Evolutionary conservation across 805 yeast genomes (phyloP), one percentile per base, ranked within the genome.

Genomic region (Nakazawaea ambrosiae): DNA sequence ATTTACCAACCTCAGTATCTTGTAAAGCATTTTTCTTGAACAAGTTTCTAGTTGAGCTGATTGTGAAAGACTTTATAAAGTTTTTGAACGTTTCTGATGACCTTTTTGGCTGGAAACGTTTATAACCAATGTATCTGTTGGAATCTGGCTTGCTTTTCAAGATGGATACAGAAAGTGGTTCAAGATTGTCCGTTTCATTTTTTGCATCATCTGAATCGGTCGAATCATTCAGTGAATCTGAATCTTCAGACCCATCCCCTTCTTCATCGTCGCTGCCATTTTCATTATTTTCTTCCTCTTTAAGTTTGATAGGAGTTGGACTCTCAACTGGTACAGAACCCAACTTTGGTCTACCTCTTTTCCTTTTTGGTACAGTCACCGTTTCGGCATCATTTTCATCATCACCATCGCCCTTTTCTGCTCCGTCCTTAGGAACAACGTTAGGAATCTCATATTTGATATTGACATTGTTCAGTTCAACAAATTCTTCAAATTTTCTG

Each of bases 401-500:
- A 39, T 50, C 45, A 8, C 49, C 44, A 12, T 47, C 38, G 17
- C 39, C 42, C 10, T 19, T 31, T 37, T 52, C 49, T 37, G 5
- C 17, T 16, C 5, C 20, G 19, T 30, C 26, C 10, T 18, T 15
- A 11, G 19, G 11, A 3, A 40, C 31, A 16, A 36, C 36, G 20
- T 27, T 19, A 14, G 40, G 40, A 17, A 37, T 19, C 7, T 31
- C 33, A 15, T 37, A 37, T 9, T 25, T 8, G 8, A 35, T 10
- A 3, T 34, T 24, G 20, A 31, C 14, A 6, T 24, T 34, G 8
- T 31, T 25, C 16, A 31, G 31, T 19, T 42, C 40, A 27, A 37
- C 50, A 48, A 37, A 53, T 40, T 48, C 55, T 40, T 26, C 53
- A 48, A 68, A 60, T 43, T 65, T 50, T 29, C 52, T 61, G 27